Conservation (phyloP, 192 early-diverging fungal genomes). For the Linnemannia elongata region DNA sequence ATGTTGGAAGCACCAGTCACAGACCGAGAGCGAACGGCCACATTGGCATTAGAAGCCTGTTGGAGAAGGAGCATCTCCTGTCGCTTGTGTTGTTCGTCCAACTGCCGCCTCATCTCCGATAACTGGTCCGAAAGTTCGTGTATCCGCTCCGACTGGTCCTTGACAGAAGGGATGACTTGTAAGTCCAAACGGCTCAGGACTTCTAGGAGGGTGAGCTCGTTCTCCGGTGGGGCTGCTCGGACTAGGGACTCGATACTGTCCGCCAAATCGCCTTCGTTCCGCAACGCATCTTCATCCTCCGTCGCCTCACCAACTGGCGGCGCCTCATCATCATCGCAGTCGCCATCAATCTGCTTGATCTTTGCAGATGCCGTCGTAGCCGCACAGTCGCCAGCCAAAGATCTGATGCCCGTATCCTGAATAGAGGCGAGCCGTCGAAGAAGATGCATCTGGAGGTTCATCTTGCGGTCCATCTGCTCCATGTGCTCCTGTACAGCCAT, state of each 20-base stretch:
- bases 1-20: neutral
- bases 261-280: neutral
- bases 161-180: slow-evolving; percentile 44
- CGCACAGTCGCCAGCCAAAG: neutral
- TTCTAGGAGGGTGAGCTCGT: slow-evolving; percentile 28
- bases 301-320: neutral
- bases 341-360: neutral
- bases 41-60: neutral
- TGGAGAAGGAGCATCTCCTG: slow-evolving; percentile 2
- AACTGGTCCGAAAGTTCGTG: slow-evolving; percentile 47
- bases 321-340: neutral
- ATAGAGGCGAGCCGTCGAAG: slow-evolving; percentile 54
- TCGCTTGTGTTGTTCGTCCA: slow-evolving; percentile 41
- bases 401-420: neutral
- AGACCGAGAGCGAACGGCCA: neutral
- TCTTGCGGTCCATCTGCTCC: slow-evolving; percentile 49
- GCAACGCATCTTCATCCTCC: neutral
- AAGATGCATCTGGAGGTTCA: slow-evolving; percentile 59
- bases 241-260: neutral
- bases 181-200: slow-evolving; percentile 39
- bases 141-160: slow-evolving; percentile 38
- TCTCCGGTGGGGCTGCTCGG: neutral
- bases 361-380: neutral
- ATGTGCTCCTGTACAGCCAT: slow-evolving; percentile 67
- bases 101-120: slow-evolving; percentile 40